phyloP scores from a whole-genome alignment of 2,329 filamentous ascomycete species.

The Penicillium hesseltinei region DNA sequence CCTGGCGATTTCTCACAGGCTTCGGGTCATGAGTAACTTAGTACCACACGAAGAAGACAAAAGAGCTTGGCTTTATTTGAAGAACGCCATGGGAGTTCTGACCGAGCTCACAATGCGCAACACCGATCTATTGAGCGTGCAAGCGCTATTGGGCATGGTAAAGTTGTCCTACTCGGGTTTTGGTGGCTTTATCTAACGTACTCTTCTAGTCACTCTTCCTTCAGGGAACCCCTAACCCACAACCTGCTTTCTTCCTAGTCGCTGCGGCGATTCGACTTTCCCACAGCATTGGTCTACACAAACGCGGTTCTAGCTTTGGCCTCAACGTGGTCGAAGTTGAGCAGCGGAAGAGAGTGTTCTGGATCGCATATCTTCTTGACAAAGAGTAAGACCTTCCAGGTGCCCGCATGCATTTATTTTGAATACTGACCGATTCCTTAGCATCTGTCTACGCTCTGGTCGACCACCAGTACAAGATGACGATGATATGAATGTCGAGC shows the following conservation, averaged over 20 bases:
- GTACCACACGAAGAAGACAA: conserved; percentile 88
- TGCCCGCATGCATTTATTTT: neutral
- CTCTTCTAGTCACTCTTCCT: conserved; percentile 71
- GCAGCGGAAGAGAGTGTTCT: conserved; percentile 76
- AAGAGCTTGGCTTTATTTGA: conserved; percentile 92
- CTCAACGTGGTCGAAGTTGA: conserved; percentile 92
- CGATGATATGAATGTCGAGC: conserved; percentile 90
- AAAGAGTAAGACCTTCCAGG: conserved; percentile 55
- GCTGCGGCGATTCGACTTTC: conserved; percentile 86
- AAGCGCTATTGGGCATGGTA: conserved; percentile 86
- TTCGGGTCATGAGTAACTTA: conserved; percentile 93
- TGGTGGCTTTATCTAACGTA: conserved; percentile 8
- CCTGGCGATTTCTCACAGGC: conserved; percentile 84
- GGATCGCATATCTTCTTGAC: conserved; percentile 73
- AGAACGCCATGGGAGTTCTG: conserved; percentile 93
- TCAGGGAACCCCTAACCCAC: conserved; percentile 93
- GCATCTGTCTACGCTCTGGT: conserved; percentile 69
- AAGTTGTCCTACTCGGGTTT: conserved; percentile 16
- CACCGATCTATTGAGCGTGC: conserved; percentile 90
- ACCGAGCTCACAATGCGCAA: conserved; percentile 94
- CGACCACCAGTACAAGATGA: conserved; percentile 71
- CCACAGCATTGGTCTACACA: conserved; percentile 93
- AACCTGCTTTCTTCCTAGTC: conserved; percentile 87
- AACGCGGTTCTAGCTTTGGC: conserved; percentile 87
- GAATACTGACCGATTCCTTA: conserved; percentile 26